Base-by-base conservation (phyloP, 2,329 filamentous ascomycete species). In the Trichoderma brevicompactum region DNA sequence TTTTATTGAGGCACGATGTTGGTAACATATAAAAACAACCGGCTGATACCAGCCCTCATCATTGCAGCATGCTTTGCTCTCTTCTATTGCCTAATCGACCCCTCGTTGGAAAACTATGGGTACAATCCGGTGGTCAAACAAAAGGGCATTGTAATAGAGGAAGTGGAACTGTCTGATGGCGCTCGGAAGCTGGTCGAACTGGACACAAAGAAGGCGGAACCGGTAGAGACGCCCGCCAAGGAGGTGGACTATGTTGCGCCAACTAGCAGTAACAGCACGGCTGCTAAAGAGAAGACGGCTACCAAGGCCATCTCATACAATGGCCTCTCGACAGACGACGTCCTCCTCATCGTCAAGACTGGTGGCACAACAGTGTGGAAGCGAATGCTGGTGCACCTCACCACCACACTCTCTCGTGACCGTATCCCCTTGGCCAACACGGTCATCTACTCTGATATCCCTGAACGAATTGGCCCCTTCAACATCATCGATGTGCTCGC, bases 321-420 rank as follows among this genome's bases (percentile, higher is more conserved):
- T 48, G 53, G 61, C 9, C 63, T 70, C 7, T 44, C 66, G 5
- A 66, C 61, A 8, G 68, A 71, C 38, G 71, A 72, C 58, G 65
- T 72, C 15, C 55, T 72, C 28, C 67, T 72, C 49, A 71, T 72
- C 50, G 66, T 72, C 55, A 72, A 72, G 48, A 72, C 71, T 2
- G 71, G 71, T 32, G 69, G 70, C 50, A 72, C 71, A 12, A 70
- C 69, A 9, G 64, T 72, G 65, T 72, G 69, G 68, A 72, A 71
- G 65, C 69, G 71, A 2, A 66, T 72, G n/a, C 68, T 72, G 17
- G 65, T 71, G 32, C 70, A 72, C 19, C 65, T 72, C 28, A 64
- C 69, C 8, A 72, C 71, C 0, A 60, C 65, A 2, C 67, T 72
- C 17, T 49, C 66, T 1, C 41, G 23, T 5, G 54, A 67, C 9